These are phyloP conservation scores for Gyrodon lividus DNA, from an alignment of 768 basidiomycete species.

Conservation along the genomic window DNA sequence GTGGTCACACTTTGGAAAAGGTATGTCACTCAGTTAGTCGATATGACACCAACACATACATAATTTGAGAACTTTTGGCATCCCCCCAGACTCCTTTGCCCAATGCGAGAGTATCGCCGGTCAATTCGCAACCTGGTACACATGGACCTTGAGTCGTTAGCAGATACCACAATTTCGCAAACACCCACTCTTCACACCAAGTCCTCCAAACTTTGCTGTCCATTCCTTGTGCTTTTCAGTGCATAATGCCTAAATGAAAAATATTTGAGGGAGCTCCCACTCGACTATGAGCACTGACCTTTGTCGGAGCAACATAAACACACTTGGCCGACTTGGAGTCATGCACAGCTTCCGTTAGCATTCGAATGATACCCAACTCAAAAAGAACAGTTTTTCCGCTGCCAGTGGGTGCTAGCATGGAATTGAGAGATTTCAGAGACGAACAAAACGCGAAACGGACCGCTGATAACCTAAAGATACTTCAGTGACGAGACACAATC, in stretches of 20 bases:
- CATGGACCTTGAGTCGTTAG: background rate
- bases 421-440: slow-evolving; percentile 4
- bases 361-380: slow-evolving; percentile 82
- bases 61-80: slow-evolving; percentile 73
- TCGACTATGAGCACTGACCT: slow-evolving; percentile 43
- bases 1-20: slow-evolving; percentile 63
- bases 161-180: background rate
- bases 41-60: slow-evolving; percentile 46
- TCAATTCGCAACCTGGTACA: slow-evolving; percentile 76
- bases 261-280: background rate
- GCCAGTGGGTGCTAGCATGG: slow-evolving; percentile 79
- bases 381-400: slow-evolving; percentile 96
- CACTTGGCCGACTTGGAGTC: slow-evolving; percentile 51
- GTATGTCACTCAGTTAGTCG: slow-evolving; percentile 3
- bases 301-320: slow-evolving; percentile 93
- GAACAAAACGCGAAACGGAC: slow-evolving; percentile 34
- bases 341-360: slow-evolving; percentile 48
- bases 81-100: slow-evolving; percentile 70
- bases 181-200: slow-evolving; percentile 72
- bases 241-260: slow-evolving; percentile 69
- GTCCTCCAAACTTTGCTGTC: slow-evolving; percentile 70
- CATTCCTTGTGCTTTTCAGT: slow-evolving; percentile 84
- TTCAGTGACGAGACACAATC: slow-evolving; percentile 10
- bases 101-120: slow-evolving; percentile 80
- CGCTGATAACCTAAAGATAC: slow-evolving; percentile 62